Evolutionary conservation across 2,329 filamentous ascomycete genomes (phyloP).

Genomic region (Pseudogymnoascus sp.): DNA sequence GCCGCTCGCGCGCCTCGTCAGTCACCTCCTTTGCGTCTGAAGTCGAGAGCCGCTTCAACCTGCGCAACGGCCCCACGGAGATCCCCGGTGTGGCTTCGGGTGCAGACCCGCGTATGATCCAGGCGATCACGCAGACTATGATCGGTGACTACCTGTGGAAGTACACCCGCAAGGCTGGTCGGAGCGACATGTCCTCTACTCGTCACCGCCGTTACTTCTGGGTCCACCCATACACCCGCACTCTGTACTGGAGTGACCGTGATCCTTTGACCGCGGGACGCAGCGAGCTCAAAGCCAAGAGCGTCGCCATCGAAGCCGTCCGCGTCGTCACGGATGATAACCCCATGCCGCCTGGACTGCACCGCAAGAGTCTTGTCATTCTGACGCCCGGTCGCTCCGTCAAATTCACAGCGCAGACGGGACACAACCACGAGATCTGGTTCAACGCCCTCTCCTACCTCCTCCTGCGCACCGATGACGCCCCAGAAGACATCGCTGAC

Average conservation of each 20-base stretch:
- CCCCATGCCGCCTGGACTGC: slow-evolving; percentile 85
- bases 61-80: slow-evolving; percentile 48
- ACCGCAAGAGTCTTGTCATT: slow-evolving; percentile 87
- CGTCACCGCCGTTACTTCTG: slow-evolving; percentile 95
- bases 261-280: slow-evolving; percentile 77
- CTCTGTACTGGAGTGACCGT: slow-evolving; percentile 90
- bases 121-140: slow-evolving; percentile 98
- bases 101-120: slow-evolving; percentile 96
- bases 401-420: slow-evolving; percentile 90
- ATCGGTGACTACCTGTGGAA: slow-evolving; percentile 99
- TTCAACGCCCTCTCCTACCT: slow-evolving; percentile 95
- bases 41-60: slow-evolving; percentile 83
- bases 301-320: slow-evolving; percentile 86
- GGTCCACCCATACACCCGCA: slow-evolving; percentile 96
- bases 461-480: slow-evolving; percentile 64
- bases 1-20: slow-evolving; percentile 62
- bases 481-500: slow-evolving; percentile 48
- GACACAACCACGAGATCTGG: slow-evolving; percentile 95
- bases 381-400: slow-evolving; percentile 80
- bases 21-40: slow-evolving; percentile 95
- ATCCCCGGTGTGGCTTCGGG: slow-evolving; percentile 55
- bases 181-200: slow-evolving; percentile 78
- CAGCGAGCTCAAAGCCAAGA: slow-evolving; percentile 71
- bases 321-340: slow-evolving; percentile 91
- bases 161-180: slow-evolving; percentile 91